Base-by-base conservation (phyloP, 140 eudicot genomes). In the Bidens hawaiensis region DNA sequence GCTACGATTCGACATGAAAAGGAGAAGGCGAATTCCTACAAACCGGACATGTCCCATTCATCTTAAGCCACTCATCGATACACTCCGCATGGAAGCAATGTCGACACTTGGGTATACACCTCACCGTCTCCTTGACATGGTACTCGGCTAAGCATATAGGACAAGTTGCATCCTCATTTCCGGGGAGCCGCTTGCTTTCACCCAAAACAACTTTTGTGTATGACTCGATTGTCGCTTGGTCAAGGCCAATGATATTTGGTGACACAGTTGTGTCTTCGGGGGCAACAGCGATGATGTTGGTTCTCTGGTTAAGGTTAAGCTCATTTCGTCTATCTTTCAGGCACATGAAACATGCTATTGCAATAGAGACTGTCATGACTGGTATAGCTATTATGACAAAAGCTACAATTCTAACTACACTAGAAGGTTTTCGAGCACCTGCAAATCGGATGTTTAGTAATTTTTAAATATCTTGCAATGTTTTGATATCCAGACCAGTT, bases 71-170 rank as follows among this genome's bases (percentile, higher is more conserved):
- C 79, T 81, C 90, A 23, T 87, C 96, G 9, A 90, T 77, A 73
- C 95, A 90, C 11, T 80, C 84, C 0, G 88, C 67, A 57, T 91
- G 98, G 65, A 91, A 91, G 67, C 93, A 87, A 70, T 91, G 98
- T 19, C 55, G 73, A 55, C 96, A 91, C 62, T 76, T 82, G 22
- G 96, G 96, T 33, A 91, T 80, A 71, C 91, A 74, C 65, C 98
- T 76, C 1, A 90, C 55, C 2, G 67, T 77, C 22, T 91, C 96
- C 48, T 78, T 80, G 1, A 88, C 88, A 53, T 59, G 34, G 72
- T 81, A 91, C 27, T 91, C 96, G 0, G 87, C 74, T 48, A 91
- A 76, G 67, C 96, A 91, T 76, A 87, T 91, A 0, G 96, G 87
- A 45, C 96, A 91, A 24, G 80, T 56, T 30, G 56, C 75, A 59